phyloP scores from a whole-genome alignment of 129 eudicot species.

The Helichrysum umbraculigerum region DNA sequence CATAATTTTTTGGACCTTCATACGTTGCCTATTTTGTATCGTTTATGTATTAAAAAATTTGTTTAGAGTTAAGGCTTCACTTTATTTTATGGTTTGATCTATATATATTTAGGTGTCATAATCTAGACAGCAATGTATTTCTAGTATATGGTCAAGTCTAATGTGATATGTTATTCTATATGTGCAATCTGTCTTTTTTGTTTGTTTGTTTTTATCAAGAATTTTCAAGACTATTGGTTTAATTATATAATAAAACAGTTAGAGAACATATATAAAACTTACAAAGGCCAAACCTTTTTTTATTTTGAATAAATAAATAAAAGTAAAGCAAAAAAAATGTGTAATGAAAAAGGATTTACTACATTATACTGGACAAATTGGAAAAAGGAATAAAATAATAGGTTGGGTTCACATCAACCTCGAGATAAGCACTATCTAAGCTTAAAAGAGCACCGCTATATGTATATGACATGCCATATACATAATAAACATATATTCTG shows the following conservation, averaged over 20 bases:
- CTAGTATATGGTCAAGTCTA: slow-evolving; percentile 8
- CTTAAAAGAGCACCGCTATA: no score
- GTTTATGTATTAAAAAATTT: not conserved
- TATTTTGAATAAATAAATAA: no score
- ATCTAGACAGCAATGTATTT: slow-evolving; percentile 25
- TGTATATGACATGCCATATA: no score
- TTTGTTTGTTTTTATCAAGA: not conserved
- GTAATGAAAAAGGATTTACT: no score
- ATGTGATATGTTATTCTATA: slow-evolving; percentile 7
- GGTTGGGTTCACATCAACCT: no score
- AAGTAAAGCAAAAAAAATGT: no score
- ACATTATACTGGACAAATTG: no score
- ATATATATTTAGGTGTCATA: slow-evolving; percentile 20
- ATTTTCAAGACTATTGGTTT: not conserved
- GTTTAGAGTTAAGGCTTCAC: not conserved
- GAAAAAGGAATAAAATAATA: no score
- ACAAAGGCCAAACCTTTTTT: not conserved
- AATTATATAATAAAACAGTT: not conserved
- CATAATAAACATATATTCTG: no score
- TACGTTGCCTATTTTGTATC: not conserved
- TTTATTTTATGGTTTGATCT: not conserved
- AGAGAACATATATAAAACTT: not conserved
- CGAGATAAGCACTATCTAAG: no score
- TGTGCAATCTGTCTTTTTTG: slow-evolving; percentile 4
- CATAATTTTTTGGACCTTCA: not conserved